Evolutionary conservation across 1,139 yeast species (phyloP), one percentile per base, ranked within the genome.

Genomic region (Sugiyamaella sp.): DNA sequence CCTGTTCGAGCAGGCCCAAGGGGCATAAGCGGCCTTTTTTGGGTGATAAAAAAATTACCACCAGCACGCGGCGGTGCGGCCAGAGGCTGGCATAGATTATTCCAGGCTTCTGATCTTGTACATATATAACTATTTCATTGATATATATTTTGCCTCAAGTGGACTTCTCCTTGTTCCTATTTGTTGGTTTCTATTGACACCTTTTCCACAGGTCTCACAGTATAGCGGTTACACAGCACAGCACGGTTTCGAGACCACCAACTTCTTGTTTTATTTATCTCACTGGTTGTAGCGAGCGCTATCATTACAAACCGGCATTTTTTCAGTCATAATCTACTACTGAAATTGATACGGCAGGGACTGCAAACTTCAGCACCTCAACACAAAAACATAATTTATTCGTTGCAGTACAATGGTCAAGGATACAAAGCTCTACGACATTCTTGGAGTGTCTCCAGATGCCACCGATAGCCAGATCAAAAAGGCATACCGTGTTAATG

Each of bases 401-500:
- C 5, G 17, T 33, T 6, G 5, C 3, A 24, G 21, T 17, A 54
- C 20, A 19, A 91, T 93, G 98, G 97, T 86, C 59, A 89, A 84
- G 68, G 98, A 93, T 57, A 85, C 97, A 42, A 87, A 87, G 70
- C 80, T 86, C 60, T 93, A 93, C 75, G 98, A 91, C 66, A 71
- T 81, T 32, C 78, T 91, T 63, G 71, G 96, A 52, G 96, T 91
- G 49, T 68, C 87, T 27, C 84, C 89, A 51, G 79, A 79, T 53
- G 97, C 97, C 40, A 75, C 83, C 27, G 97, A 88, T 52, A 73
- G 81, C 45, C 96, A 91, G 73, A 84, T 93, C 71, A 93, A 91
- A 74, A 93, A 93, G 73, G 97, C 97, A 19, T 93, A 93, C 77
- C 85, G 98, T 78, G 83, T 88, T 66, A 82, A 89, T 49, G 99